Base-by-base conservation (phyloP, 345 rosid species). In the Eucalyptus erythrocorys region DNA sequence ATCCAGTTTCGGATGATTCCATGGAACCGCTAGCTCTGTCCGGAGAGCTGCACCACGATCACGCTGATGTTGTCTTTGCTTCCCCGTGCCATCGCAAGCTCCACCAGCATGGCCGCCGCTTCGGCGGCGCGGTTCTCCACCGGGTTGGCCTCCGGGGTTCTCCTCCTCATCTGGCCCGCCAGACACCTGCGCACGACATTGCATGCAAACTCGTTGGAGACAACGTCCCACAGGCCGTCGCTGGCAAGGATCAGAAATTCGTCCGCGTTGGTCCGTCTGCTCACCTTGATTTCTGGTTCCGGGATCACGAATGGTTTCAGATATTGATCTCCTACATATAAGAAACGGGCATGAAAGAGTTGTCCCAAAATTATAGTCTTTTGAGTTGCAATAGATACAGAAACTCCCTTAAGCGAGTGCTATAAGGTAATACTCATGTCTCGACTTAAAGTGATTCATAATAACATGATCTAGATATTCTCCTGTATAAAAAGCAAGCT, bases 191-290 rank as follows among this genome's bases (percentile, higher is more conserved):
- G 94, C 85, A 92, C 96, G 10, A 96, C 92, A 48, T 88, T 92
- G 87, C 96, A 95, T 1, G 98, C 98, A n/a, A 89, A 90, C 51
- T 94, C 94, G 79, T 96, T 96, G 4, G 97, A 91, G 48, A 97
- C 86, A 5, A 94, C 96, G 24, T 94, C 96, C 98, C 99, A 96
- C 37, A 97, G 85, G n/a, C 97, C 98, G 34, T 96, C 97, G 16
- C 95, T 95, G 6, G 97, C 98, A 48, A 96, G 92, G 55, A 96
- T 93, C 9, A 97, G 93, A 90, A 95, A 96, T 43, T 96, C 96
- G 61, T 97, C 97, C 5, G 55, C 49, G 37, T 90, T 85, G 1
- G 90, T 92, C 87, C 96, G 88, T 59, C 91, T 85, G n/a, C 42
- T 86, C 88, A 93, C 91, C 0, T 57, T 91, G 34, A 95, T 95